Conservation (phyloP, 2,329 filamentous ascomycete species). For the Phyllosticta paracitricarpa region DNA sequence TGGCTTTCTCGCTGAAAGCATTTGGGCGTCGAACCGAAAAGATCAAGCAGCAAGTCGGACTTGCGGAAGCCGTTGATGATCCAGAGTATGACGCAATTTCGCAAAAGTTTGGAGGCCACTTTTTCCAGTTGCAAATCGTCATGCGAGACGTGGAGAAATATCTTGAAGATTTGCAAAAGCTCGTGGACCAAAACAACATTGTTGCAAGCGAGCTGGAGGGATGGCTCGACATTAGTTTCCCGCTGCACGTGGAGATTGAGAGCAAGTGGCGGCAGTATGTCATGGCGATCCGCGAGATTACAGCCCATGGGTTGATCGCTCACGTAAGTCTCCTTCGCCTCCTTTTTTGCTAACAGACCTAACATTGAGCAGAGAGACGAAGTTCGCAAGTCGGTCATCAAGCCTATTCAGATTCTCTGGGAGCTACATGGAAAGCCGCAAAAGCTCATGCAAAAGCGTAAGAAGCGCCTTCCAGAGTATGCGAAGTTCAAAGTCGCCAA, state of each 20-base stretch:
- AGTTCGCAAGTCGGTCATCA: constrained; percentile 73
- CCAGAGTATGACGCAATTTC: constrained; percentile 68
- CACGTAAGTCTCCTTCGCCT: background rate
- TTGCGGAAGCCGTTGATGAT: constrained; percentile 61
- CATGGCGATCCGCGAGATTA: constrained; percentile 75
- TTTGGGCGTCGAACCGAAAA: constrained; percentile 87
- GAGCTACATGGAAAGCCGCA: constrained; percentile 75
- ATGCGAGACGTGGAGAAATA: constrained; percentile 92
- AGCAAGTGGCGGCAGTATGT: constrained; percentile 93
- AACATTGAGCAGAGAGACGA: constrained; percentile 20
- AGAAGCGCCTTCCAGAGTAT: constrained; percentile 85
- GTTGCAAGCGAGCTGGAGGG: constrained; percentile 75
- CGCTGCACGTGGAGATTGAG: constrained; percentile 60
- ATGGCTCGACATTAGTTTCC: constrained; percentile 55
- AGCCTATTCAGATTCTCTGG: constrained; percentile 70
- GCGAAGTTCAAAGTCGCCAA: constrained; percentile 70
- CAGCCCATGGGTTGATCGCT: constrained; percentile 36
- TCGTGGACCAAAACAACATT: constrained; percentile 70
- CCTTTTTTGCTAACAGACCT: background rate
- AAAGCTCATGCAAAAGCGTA: constrained; percentile 84
- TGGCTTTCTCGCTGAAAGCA: constrained; percentile 52
- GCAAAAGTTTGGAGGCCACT: constrained; percentile 85
- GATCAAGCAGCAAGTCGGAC: constrained; percentile 59
- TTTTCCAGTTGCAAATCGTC: constrained; percentile 83
- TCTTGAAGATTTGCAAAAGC: constrained; percentile 67